Conservation (phyloP, 2,329 filamentous ascomycete genomes). For the Colletotrichum sp. region DNA sequence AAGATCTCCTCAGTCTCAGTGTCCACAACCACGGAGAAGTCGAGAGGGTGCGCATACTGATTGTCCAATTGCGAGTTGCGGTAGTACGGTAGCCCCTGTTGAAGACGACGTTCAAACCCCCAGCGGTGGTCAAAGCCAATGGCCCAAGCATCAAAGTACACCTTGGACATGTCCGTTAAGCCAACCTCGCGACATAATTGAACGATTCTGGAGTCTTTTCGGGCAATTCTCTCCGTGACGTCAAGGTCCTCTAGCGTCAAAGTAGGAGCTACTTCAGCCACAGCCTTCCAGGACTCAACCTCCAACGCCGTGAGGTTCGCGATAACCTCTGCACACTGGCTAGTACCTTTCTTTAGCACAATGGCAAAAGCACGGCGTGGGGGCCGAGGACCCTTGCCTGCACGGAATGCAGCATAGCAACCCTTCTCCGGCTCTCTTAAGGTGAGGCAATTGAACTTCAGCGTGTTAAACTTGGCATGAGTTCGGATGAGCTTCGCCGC, state of each 20-base stretch:
- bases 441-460: slow-evolving; percentile 67
- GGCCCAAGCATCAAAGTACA: slow-evolving; percentile 86
- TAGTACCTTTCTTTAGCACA: slow-evolving; percentile 44
- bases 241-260: slow-evolving; percentile 84
- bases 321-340: slow-evolving; percentile 49
- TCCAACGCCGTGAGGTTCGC: slow-evolving; percentile 47
- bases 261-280: slow-evolving; percentile 50
- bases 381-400: slow-evolving; percentile 48
- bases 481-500: slow-evolving; percentile 55
- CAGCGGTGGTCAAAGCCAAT: slow-evolving; percentile 84
- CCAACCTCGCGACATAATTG: slow-evolving; percentile 78
- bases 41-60: slow-evolving; percentile 40
- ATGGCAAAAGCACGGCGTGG: slow-evolving; percentile 57
- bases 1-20: slow-evolving; percentile 49
- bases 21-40: slow-evolving; percentile 50
- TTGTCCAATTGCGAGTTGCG: slow-evolving; percentile 71
- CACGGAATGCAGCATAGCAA: slow-evolving; percentile 66
- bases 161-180: slow-evolving; percentile 82
- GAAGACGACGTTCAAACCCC: slow-evolving; percentile 72
- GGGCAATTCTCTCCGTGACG: slow-evolving; percentile 71
- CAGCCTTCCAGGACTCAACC: slow-evolving; percentile 51
- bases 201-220: slow-evolving; percentile 75
- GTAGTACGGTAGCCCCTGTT: slow-evolving; percentile 85
- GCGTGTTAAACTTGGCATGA: slow-evolving; percentile 33
- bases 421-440: slow-evolving; percentile 69